Base-by-base conservation (phyloP, 148 eudicot genomes). In the Rhododendron griersonianum region DNA sequence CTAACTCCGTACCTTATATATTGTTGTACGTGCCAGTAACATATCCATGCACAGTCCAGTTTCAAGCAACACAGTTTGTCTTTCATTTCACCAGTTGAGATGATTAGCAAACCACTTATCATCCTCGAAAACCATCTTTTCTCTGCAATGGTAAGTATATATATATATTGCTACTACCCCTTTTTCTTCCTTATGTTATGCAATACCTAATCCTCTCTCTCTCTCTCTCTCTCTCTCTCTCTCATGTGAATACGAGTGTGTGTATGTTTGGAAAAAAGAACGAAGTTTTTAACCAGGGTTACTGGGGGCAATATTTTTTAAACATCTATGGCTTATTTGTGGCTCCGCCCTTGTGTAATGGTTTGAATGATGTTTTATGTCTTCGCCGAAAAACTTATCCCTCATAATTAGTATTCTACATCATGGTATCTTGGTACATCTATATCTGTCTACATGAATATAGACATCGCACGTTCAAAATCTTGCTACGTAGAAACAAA, bases 131-230 rank as follows among this genome's bases (percentile, higher is more conserved):
- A 30, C 48, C 87, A 67, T 41, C 78, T 76, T 30, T 25, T 57
- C 61, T 53, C 51, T 39, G 55, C 41, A 45, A 80, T 69, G 84
- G 87, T 81, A 48, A 2, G 77, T 86, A 2, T 16, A 47, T 86
- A 2, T 16, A 47, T 47, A 47, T 47, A 5, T 65, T 18, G 39
- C 39, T 11, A 18, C 35, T 30, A 23, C 25, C 61, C 47, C 59
- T 69, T 50, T 7, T 69, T 39, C 51, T 28, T 63, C 10, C 51
- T 19, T 23, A 18, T 76, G 11, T 76, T 76, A 7, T 75, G 33
- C 3, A 75, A 16, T 75, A 59, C 9, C 7, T 9, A 3, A 73
- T 11, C 44, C 5, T 6, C 78, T 33, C 78, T 28, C 21, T 11
- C 41, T 33, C 41, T 16, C 45, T 73, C 77, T 73, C 77, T 73